Evolutionary conservation across 108 stramenopile genomes (phyloP), one percentile per base, ranked within the genome.

Genomic region (Nitzschia inconspicua): DNA sequence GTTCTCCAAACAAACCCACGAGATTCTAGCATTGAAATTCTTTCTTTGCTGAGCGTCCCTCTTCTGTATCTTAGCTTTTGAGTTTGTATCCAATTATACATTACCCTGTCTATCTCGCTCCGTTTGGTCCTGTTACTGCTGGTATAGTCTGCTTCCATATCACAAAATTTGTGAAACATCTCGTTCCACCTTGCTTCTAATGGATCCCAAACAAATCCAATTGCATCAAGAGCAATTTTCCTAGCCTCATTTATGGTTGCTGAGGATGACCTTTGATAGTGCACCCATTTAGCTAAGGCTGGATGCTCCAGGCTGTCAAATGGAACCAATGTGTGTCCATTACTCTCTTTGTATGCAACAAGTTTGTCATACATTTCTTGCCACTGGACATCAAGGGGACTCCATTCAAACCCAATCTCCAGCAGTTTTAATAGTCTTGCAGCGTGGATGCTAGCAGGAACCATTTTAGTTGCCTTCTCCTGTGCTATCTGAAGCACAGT

Each of bases 231-330:
- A 54, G 13, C 3, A 32, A 35, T 35, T 54, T 54, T 39, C 25
- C 19, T 2, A 35, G 37, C 32, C 34, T 18, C 23, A 36, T 35
- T 16, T 28, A 0, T 23, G 13, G 16, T 36, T 54, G 53, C n/a
- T 54, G 23, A 1, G 19, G 26, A 8, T 54, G 31, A 23, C 53
- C 22, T 18, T 54, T 32, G 31, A 36, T 35, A 19, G 19, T 34
- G 0, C 53, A 54, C 4, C 34, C 34, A 22, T 28, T 28, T 0
- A 16, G 16, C 18, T 54, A 19, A 50, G 20, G 34, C 53, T 1
- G 53, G 19, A 54, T 77, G 54, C 9, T 62, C 26, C 24, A 28
- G 23, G 34, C 34, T 54, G 35, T 37, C 57, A 52, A 68, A 71
- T 10, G 53, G 23, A 3, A 36, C 31, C 34, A 36, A 23, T 1